These are phyloP conservation scores for Penicillium samsonianum DNA, from an alignment of 495 filamentous ascomycete genomes.

Conservation along the genomic window DNA sequence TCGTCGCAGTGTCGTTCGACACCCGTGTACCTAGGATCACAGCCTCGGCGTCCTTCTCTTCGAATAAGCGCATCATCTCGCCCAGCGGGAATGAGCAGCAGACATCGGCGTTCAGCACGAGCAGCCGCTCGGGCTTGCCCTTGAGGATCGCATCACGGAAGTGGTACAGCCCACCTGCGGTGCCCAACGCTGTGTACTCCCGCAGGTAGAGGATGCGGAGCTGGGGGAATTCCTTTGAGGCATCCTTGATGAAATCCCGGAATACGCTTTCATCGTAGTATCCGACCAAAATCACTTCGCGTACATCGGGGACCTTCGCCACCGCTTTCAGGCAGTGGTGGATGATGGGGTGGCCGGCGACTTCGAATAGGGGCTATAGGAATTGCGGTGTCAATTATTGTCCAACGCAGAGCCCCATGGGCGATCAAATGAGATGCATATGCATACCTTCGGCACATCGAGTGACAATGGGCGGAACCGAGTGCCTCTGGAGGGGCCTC, in stretches of 20 bases:
- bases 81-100: constrained; percentile 98
- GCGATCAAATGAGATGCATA: constrained; percentile 4
- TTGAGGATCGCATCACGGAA: constrained; percentile 99
- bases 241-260: constrained; percentile 95
- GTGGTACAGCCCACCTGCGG: constrained; percentile 96
- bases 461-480: constrained; percentile 94
- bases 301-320: constrained; percentile 86
- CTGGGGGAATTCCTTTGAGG: constrained; percentile 79
- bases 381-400: constrained; percentile 23
- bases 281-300: constrained; percentile 95
- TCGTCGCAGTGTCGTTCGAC: constrained; percentile 85
- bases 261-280: constrained; percentile 98
- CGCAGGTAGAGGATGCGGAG: constrained; percentile 93
- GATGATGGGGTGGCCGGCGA: constrained; percentile 97
- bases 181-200: constrained; percentile 96
- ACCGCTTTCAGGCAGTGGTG: constrained; percentile 95
- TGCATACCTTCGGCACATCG: constrained; percentile 87
- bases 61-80: constrained; percentile 91
- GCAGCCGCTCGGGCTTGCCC: constrained; percentile 89
- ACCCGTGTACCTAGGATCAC: constrained; percentile 95
- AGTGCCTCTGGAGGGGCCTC: constrained; percentile 91
- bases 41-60: constrained; percentile 94
- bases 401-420: background rate
- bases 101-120: constrained; percentile 97
- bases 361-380: constrained; percentile 90